Evolutionary conservation across 176 grass and related monocot genomes (phyloP).

Genomic region (Triticum urartu): DNA sequence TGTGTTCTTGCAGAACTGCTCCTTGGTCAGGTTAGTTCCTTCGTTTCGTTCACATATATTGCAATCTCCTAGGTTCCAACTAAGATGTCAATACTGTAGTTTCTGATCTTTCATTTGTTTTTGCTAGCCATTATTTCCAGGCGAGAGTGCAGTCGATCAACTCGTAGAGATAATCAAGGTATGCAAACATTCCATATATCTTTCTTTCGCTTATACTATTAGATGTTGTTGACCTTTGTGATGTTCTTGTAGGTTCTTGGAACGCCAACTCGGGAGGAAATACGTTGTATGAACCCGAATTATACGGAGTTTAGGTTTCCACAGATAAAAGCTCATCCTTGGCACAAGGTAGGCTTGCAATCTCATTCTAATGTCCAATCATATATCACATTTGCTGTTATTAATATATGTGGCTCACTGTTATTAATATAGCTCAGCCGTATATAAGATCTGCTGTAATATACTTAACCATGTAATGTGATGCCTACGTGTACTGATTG

Average conservation of each 20-base stretch:
- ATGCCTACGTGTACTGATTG: neutral
- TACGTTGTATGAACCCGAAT: conserved; percentile 76
- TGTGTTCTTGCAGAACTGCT: conserved; percentile 77
- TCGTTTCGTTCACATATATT: neutral
- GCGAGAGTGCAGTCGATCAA: conserved; percentile 59
- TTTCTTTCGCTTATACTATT: neutral
- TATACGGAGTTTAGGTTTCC: conserved; percentile 78
- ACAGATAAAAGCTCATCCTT: conserved; percentile 73
- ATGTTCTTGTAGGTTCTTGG: conserved; percentile 63
- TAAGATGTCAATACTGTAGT: neutral
- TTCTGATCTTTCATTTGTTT: conserved; percentile 17
- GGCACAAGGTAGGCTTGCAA: conserved; percentile 58
- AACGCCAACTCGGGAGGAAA: conserved; percentile 74
- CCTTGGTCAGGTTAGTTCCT: conserved; percentile 55
- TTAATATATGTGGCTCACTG: neutral
- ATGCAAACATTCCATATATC: neutral
- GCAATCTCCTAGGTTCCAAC: conserved; percentile 4
- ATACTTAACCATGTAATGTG: neutral
- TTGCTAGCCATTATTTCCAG: conserved; percentile 63
- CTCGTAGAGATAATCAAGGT: conserved; percentile 78
- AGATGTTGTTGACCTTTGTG: conserved; percentile 2
- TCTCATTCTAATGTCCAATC: conserved; percentile 2
- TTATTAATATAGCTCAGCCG: neutral
- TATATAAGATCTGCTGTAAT: neutral
- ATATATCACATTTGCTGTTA: neutral